These are phyloP conservation scores for Laburnicola sp. DNA, from an alignment of 2,329 filamentous ascomycete species.

Conservation along the genomic window DNA sequence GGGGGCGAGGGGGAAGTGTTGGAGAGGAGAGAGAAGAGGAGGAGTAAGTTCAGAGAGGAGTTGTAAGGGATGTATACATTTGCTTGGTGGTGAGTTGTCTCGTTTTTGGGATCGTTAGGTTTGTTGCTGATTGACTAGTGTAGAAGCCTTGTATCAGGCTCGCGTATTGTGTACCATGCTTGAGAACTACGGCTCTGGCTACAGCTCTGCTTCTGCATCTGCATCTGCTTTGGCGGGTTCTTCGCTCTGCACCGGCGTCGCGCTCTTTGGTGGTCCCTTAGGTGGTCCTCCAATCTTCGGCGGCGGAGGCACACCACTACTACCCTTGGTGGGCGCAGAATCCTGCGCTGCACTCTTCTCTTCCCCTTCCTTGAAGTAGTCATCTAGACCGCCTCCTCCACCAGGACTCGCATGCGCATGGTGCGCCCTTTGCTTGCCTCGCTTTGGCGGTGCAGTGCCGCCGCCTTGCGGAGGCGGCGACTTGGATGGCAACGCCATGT, in stretches of 20 bases:
- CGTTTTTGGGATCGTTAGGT: background rate
- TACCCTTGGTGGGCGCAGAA: slow-evolving; percentile 37
- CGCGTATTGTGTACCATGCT: no score
- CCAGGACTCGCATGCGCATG: slow-evolving; percentile 36
- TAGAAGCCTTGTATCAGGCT: no score
- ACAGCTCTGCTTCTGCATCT: background rate
- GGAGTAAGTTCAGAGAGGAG: slow-evolving; percentile 40
- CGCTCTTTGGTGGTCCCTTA: slow-evolving; percentile 44
- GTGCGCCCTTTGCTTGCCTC: slow-evolving; percentile 36
- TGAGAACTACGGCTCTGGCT: background rate
- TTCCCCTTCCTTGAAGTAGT: slow-evolving; percentile 53
- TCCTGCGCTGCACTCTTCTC: slow-evolving; percentile 50
- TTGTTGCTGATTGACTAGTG: background rate
- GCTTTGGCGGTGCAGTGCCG: slow-evolving; percentile 31
- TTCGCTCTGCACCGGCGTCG: slow-evolving; percentile 25
- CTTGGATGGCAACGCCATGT: slow-evolving; percentile 46
- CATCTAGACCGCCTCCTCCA: slow-evolving; percentile 44
- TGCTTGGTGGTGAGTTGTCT: background rate
- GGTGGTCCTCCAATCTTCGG: slow-evolving; percentile 44
- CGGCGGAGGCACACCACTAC: slow-evolving; percentile 40
- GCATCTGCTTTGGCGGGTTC: slow-evolving; percentile 9
- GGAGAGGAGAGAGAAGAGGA: slow-evolving; percentile 27
- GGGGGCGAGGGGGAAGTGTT: slow-evolving; percentile 8
- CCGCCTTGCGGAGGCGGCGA: slow-evolving; percentile 34
- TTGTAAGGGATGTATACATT: slow-evolving; percentile 12